Evolutionary conservation across 257 asterid species (phyloP), one percentile per base, ranked within the genome.

Genomic region (Solanum arcanum): DNA sequence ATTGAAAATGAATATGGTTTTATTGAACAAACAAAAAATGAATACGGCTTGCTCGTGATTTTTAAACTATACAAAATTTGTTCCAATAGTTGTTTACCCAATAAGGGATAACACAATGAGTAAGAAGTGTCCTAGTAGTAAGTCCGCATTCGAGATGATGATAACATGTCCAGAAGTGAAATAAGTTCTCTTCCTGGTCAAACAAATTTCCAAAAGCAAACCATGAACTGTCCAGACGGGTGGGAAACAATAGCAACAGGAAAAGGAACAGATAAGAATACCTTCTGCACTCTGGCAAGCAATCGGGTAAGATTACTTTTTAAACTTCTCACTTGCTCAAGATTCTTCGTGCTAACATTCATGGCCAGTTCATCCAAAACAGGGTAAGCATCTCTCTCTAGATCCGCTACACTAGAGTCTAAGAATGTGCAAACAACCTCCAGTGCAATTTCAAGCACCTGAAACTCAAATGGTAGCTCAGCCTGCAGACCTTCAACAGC

Each of bases 391-490:
- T 91, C 98, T 88, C 94, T 91, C 93, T 97, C 99, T 52, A 97
- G 98, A 77, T 97, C 98, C 1, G 96, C 95, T 44, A 94, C 99
- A 80, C 91, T 95, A 47, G 96, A 84, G 87, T 97, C 98, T 90
- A 97, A 90, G 88, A 89, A 96, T 9, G 94, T 92, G 91, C 99
- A 97, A 9, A 97, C 98, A 83, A 96, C 98, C 92, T 97, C 98
- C 83, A 97, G 90, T 16, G 99, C 99, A 85, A 96, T 93, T 92
- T 97, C 99, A 84, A 97, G 92, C 85, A 97, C 99, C 92, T 97
- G 99, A 91, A 97, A 97, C 94, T 97, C 99, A 69, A 97, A 97
- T 72, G 99, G 99, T 70, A 97, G 99, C 90, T 96, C 98, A 59
- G 94, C 96, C 89, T 94, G 98, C 94, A 90, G 70, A 42, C 95